Conservation (phyloP, 768 basidiomycete genomes). For the Megacollybia marginata region DNA sequence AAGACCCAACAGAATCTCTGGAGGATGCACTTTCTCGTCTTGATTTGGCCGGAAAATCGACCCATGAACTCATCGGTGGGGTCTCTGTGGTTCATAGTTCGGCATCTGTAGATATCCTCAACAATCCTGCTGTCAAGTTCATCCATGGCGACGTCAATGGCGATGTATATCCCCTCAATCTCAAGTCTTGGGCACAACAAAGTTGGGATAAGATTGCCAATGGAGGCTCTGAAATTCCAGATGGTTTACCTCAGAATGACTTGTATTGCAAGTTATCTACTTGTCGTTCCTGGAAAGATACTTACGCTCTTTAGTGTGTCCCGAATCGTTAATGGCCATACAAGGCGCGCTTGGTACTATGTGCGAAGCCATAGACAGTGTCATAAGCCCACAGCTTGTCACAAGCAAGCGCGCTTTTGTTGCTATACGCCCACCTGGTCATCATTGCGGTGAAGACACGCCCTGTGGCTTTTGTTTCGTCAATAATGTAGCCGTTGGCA, state of each 20-base stretch:
- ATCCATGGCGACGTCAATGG: slow-evolving; percentile 65
- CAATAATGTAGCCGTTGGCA: slow-evolving; percentile 87
- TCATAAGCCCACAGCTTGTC: slow-evolving; percentile 24
- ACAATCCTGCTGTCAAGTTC: slow-evolving; percentile 62
- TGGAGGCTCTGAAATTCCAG: slow-evolving; percentile 72
- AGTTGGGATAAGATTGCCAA: slow-evolving; percentile 54
- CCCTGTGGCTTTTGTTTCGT: slow-evolving; percentile 95
- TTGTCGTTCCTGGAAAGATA: neutral
- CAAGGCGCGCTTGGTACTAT: slow-evolving; percentile 77
- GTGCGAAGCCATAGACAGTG: slow-evolving; percentile 80
- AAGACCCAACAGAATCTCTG: slow-evolving; percentile 1
- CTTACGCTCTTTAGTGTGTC: slow-evolving; percentile 52
- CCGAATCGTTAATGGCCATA: slow-evolving; percentile 67
- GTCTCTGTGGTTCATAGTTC: slow-evolving; percentile 46
- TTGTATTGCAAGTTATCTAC: slow-evolving; percentile 57
- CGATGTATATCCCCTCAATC: slow-evolving; percentile 58
- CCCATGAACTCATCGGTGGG: slow-evolving; percentile 7
- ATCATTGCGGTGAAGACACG: slow-evolving; percentile 87
- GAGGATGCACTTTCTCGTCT: neutral
- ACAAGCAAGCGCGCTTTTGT: slow-evolving; percentile 58
- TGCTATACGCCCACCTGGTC: slow-evolving; percentile 83
- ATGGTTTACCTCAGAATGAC: slow-evolving; percentile 66
- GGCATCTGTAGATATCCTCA: slow-evolving; percentile 46
- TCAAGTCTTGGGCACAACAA: slow-evolving; percentile 51
- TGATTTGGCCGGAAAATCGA: slow-evolving; percentile 5